phyloP scores from a whole-genome alignment of 306 rosid species.

The Quercus alba region DNA sequence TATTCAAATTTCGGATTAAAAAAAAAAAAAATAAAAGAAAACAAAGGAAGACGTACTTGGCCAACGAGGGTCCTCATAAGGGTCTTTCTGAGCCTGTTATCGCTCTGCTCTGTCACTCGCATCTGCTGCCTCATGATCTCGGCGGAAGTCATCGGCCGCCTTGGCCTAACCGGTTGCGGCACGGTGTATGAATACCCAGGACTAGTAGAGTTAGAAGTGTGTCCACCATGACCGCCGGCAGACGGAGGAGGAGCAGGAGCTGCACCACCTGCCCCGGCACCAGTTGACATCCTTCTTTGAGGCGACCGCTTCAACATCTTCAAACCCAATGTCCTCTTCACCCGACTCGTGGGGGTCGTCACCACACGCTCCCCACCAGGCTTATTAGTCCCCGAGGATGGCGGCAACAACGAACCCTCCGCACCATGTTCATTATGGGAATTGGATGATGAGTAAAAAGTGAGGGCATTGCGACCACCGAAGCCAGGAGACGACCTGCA shows the following conservation, averaged over 20 bases:
- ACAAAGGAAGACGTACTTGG: slow-evolving; percentile 53
- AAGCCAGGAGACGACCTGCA: slow-evolving; percentile 87
- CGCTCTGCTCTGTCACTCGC: slow-evolving; percentile 87
- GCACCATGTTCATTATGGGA: slow-evolving; percentile 4
- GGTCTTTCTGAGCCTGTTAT: slow-evolving; percentile 74
- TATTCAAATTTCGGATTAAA: not conserved
- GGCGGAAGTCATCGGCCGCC: slow-evolving; percentile 96
- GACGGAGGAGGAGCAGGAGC: slow-evolving; percentile 49
- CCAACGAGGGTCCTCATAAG: slow-evolving; percentile 88
- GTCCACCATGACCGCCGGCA: slow-evolving; percentile 13
- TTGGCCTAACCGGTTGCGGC: slow-evolving; percentile 40
- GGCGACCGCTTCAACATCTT: slow-evolving; percentile 86
- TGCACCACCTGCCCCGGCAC: slow-evolving; percentile 25
- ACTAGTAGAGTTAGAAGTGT: slow-evolving; percentile 30
- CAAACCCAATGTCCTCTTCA: slow-evolving; percentile 75
- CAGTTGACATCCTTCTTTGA: slow-evolving; percentile 69
- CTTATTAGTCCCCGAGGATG: slow-evolving; percentile 9
- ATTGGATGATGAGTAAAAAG: slow-evolving; percentile 26
- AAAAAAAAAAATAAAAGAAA: not conserved
- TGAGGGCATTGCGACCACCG: slow-evolving; percentile 59
- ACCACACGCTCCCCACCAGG: slow-evolving; percentile 37
- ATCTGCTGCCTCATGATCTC: slow-evolving; percentile 98
- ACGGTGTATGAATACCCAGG: slow-evolving; percentile 17
- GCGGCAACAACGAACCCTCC: not conserved
- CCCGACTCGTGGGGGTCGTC: slow-evolving; percentile 69